phyloP scores from a whole-genome alignment of 1,139 yeast species.

The Sugiyamaella xylanicola region DNA sequence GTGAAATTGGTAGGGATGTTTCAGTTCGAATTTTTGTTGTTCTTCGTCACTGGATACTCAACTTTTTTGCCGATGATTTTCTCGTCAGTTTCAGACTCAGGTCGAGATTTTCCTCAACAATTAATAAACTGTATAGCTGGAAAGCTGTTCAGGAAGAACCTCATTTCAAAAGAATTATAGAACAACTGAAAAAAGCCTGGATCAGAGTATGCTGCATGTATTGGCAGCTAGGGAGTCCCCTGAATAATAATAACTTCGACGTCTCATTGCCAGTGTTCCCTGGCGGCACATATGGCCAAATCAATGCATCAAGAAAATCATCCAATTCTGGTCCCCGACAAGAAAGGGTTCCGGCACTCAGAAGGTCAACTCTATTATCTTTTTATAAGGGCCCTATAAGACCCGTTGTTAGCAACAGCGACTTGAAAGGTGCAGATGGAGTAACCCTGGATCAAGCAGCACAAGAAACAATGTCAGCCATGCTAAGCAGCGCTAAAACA shows the following conservation, averaged over 20 bases:
- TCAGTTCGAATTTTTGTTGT: constrained; percentile 86
- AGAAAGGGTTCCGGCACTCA: constrained; percentile 21
- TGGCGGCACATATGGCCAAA: constrained; percentile 33
- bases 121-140: constrained; percentile 39
- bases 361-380: constrained; percentile 38
- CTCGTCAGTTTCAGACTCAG: constrained; percentile 42
- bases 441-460: not conserved
- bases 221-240: constrained; percentile 39
- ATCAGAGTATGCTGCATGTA: constrained; percentile 38
- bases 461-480: not conserved
- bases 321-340: constrained; percentile 9
- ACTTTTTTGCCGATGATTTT: constrained; percentile 47
- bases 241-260: constrained; percentile 24
- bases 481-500: not conserved
- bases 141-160: constrained; percentile 34
- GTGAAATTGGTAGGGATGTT: constrained; percentile 60
- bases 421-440: constrained; percentile 13
- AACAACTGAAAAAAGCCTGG: constrained; percentile 45
- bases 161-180: constrained; percentile 36
- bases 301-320: constrained; percentile 10
- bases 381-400: constrained; percentile 37
- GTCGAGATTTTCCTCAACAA: constrained; percentile 33
- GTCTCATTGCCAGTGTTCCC: constrained; percentile 32
- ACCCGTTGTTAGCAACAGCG: constrained; percentile 33
- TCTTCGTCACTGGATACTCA: constrained; percentile 84